These are phyloP conservation scores for Alternaria angustiovoidea DNA, from an alignment of 2,329 filamentous ascomycete genomes.

Conservation along the genomic window DNA sequence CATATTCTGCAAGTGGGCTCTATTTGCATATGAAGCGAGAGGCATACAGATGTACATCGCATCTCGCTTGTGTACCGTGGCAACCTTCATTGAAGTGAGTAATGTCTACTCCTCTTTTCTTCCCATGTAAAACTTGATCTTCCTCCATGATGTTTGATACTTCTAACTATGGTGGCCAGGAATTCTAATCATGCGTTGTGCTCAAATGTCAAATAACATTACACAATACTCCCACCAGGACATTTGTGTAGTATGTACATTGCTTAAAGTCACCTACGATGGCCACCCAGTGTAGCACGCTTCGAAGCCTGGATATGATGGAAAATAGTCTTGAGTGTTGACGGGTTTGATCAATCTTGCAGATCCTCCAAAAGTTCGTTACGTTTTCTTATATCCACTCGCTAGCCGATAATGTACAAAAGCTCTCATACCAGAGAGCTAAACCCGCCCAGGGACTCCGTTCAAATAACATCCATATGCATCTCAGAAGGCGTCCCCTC, in stretches of 20 bases:
- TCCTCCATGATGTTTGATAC: no score
- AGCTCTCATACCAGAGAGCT: not conserved
- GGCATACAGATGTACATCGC: not conserved
- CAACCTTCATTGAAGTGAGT: not conserved
- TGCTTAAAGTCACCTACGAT: not conserved
- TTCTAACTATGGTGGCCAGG: no score
- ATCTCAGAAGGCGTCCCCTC: conserved; percentile 33
- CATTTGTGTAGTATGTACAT: not conserved
- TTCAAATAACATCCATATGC: conserved; percentile 41
- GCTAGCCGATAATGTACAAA: not conserved
- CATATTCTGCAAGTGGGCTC: not conserved
- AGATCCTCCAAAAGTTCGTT: not conserved
- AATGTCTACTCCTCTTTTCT: not conserved
- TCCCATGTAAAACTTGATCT: not conserved
- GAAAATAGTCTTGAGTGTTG: not conserved
- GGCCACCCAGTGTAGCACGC: not conserved
- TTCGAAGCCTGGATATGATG: not conserved
- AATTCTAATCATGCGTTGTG: no score
- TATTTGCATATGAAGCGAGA: not conserved
- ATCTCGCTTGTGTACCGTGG: not conserved
- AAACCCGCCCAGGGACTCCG: not conserved
- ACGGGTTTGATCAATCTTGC: not conserved
- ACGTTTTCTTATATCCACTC: not conserved
- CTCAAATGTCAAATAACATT: no score
- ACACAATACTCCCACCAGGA: not conserved